Base-by-base conservation (phyloP, 805 yeast genomes). In the Kregervanrija delftensis region DNA sequence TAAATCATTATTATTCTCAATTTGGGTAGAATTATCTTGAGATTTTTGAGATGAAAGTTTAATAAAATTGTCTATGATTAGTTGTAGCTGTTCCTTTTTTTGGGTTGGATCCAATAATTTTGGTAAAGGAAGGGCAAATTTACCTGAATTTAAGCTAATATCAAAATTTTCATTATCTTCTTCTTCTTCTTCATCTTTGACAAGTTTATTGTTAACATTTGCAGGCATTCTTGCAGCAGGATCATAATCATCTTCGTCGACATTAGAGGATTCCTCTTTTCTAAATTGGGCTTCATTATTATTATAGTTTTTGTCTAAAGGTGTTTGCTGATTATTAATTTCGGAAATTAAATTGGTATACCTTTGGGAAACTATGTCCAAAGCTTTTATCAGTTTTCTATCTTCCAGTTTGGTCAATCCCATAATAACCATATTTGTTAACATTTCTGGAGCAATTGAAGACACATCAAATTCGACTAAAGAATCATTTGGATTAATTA, bases 381-480 rank as follows among this genome's bases (percentile, higher is more conserved):
- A 65, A 2, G 87, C 95, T 43, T 78, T 75, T 12, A 77, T 68
- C 22, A 91, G 68, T 47, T 71, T 74, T 3, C 68, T 67, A 0
- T 72, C 65, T 40, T 76, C 74, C 0, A 77, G 76, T 37, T 73
- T 73, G 13, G 72, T 67, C 45, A 93, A 67, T 0, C 96, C 88
- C 1, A 77, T 74, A 45, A 77, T 67, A 12, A 83, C 86, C 73
- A 83, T 81, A 38, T 76, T 73, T 16, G 73, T 73, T 45, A 89
- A 73, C 1, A 83, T 69, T 41, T 79, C 77, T 16, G 74, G 74
- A 5, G 93, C 83, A 8, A 93, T 66, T 9, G 76, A 66, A 2
- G 86, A 71, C 44, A 87, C 76, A 59, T 91, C 91, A 57, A 87
- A 83, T n/a, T 53, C 41, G 34, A 73, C 72, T 46, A 86, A 66